phyloP scores from a whole-genome alignment of 352 stramenopile genomes.

The Globisporangium polare region DNA sequence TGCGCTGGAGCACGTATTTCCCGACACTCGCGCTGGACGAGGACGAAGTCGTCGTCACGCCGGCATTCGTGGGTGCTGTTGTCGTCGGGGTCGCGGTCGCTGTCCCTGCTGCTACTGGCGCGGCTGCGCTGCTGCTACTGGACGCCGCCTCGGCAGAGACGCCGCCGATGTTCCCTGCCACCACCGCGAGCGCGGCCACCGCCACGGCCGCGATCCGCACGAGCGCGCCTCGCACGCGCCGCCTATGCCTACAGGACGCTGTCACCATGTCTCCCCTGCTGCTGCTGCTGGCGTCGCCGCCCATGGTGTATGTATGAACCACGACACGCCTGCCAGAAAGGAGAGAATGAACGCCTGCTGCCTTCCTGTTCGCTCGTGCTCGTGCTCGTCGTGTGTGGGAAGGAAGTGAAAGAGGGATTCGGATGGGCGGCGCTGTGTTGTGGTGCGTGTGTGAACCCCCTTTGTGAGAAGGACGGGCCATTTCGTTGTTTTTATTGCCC shows the following conservation, averaged over 20 bases:
- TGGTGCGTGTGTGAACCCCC: not conserved
- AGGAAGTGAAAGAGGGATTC: not conserved
- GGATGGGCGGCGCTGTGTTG: no score
- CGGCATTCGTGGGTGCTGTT: not conserved
- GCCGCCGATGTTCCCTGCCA: not conserved
- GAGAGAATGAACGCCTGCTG: not conserved
- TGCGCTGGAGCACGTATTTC: conserved; percentile 30
- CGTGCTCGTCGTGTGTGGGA: not conserved
- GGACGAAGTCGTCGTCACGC: not conserved
- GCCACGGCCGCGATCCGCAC: not conserved
- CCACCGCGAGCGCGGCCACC: not conserved
- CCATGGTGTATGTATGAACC: not conserved
- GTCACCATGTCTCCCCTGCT: not conserved
- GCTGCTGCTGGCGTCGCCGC: not conserved
- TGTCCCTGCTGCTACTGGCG: not conserved
- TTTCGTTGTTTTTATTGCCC: no score
- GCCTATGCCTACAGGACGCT: not conserved
- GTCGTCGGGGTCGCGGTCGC: not conserved
- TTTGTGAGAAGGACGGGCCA: not conserved
- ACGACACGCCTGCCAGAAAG: not conserved
- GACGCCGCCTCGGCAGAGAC: not conserved
- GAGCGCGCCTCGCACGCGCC: not conserved
- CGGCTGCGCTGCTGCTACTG: not conserved
- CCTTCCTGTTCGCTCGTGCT: not conserved
- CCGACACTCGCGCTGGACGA: not conserved